Percentiles rank a stretch among this genome's conserved stretches.
These are phyloP conservation scores for Peniophora sp. DNA, from an alignment of 1,284 basidiomycete genomes.

Conservation along the genomic window DNA sequence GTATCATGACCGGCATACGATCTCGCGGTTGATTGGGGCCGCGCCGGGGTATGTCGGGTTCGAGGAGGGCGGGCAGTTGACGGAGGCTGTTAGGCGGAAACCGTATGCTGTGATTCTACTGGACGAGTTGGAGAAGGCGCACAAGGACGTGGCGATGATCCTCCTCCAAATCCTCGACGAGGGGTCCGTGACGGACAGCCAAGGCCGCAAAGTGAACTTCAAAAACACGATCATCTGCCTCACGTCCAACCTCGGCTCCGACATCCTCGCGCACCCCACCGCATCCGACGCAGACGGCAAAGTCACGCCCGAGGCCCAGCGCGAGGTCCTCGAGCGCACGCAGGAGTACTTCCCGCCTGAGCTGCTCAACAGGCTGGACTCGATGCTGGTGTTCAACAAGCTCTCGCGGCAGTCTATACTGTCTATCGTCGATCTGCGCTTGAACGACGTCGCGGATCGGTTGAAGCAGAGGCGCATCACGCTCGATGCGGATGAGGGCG, in stretches of 20 bases:
- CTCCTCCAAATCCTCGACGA: slow-evolving; percentile 91
- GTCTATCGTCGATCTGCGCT: slow-evolving; percentile 69
- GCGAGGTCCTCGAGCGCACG: slow-evolving; percentile 71
- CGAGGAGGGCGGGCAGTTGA: slow-evolving; percentile 80
- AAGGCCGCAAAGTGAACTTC: slow-evolving; percentile 21
- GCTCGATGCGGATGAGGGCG: slow-evolving; percentile 61
- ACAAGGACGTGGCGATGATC: slow-evolving; percentile 89
- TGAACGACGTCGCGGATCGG: slow-evolving; percentile 66
- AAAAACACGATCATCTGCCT: slow-evolving; percentile 81
- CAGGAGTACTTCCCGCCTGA: slow-evolving; percentile 84
- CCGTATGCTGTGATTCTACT: slow-evolving; percentile 80
- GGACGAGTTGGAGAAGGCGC: slow-evolving; percentile 90
- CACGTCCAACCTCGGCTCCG: slow-evolving; percentile 37
- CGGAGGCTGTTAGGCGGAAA: slow-evolving; percentile 79
- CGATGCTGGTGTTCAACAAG: slow-evolving; percentile 86
- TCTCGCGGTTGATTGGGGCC: slow-evolving; percentile 85
- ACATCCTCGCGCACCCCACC: slow-evolving; percentile 67
- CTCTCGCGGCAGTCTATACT: slow-evolving; percentile 69
- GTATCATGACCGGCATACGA: slow-evolving; percentile 87
- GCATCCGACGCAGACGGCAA: slow-evolving; percentile 61
- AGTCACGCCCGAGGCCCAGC: slow-evolving; percentile 56
- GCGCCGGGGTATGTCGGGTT: slow-evolving; percentile 92
- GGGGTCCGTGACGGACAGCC: slow-evolving; percentile 79
- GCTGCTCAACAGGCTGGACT: slow-evolving; percentile 83
- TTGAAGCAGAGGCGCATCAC: slow-evolving; percentile 61